Evolutionary conservation across 2,329 filamentous ascomycete genomes (phyloP).

Genomic region (Neofusicoccum sp.): DNA sequence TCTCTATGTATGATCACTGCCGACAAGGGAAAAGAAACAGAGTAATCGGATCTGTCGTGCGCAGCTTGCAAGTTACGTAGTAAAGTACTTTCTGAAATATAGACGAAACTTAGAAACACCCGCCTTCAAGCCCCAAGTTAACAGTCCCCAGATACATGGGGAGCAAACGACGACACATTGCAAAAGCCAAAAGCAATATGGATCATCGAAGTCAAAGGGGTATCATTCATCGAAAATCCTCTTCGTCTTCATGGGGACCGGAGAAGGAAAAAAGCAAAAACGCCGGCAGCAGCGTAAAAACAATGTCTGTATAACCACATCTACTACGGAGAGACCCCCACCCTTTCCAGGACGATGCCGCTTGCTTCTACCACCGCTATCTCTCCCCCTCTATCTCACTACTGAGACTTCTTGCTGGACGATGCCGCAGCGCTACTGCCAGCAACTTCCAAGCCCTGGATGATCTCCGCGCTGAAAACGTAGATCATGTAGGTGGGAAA

Average conservation of each 20-base stretch:
- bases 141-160: no score
- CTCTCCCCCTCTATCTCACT: not conserved
- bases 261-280: not conserved
- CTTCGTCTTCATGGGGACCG: not conserved
- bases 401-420: conserved; percentile 24
- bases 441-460: conserved; percentile 56
- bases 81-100: no score
- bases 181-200: no score
- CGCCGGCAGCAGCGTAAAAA: conserved; percentile 22
- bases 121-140: no score
- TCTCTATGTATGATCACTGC: no score
- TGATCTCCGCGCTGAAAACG: conserved; percentile 62
- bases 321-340: not conserved
- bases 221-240: conserved; percentile 3
- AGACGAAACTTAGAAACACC: no score
- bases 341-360: no score
- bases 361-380: not conserved
- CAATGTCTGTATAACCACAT: not conserved
- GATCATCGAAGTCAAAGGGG: not conserved
- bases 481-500: conserved; percentile 66
- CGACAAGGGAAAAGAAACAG: no score
- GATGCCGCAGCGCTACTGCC: conserved; percentile 33
- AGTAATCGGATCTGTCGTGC: no score
- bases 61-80: no score
- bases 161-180: no score